Percentiles rank a stretch among this genome's conserved stretches.
phyloP scores from a whole-genome alignment of 2,329 filamentous ascomycete genomes.

The Alternaria hordeiaustralica region DNA sequence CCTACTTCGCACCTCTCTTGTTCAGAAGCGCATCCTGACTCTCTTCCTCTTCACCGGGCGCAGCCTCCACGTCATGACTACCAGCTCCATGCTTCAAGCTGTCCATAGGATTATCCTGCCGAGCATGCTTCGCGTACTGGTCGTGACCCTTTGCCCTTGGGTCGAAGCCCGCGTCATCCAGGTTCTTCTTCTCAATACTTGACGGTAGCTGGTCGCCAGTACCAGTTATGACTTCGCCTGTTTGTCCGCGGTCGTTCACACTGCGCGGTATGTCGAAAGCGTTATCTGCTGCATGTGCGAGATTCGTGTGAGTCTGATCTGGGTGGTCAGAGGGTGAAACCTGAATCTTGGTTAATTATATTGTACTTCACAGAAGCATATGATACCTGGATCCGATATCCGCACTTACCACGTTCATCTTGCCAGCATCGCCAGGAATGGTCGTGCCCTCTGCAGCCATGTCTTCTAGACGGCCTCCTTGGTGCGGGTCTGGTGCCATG shows the following conservation, averaged over 20 bases:
- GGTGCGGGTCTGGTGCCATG: slow-evolving; percentile 34
- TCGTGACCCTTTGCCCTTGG: slow-evolving; percentile 32
- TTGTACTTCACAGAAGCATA: neutral
- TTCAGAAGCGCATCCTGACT: slow-evolving; percentile 32
- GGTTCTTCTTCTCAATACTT: slow-evolving; percentile 41
- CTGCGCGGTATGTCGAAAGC: slow-evolving; percentile 54
- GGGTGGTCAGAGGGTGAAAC: slow-evolving; percentile 59
- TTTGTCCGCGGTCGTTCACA: slow-evolving; percentile 39
- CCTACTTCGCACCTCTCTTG: slow-evolving; percentile 30
- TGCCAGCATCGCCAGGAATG: slow-evolving; percentile 56
- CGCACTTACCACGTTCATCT: slow-evolving; percentile 37
- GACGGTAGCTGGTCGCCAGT: slow-evolving; percentile 41
- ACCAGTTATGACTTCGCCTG: slow-evolving; percentile 45
- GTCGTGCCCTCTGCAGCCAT: slow-evolving; percentile 46
- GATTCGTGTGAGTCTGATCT: slow-evolving; percentile 52
- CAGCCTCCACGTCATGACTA: slow-evolving; percentile 28
- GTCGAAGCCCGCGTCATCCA: slow-evolving; percentile 31
- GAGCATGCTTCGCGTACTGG: slow-evolving; percentile 30
- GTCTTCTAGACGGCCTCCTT: slow-evolving; percentile 45
- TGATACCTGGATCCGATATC: neutral
- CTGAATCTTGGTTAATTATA: slow-evolving; percentile 13
- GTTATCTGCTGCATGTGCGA: slow-evolving; percentile 57
- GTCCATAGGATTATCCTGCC: slow-evolving; percentile 22
- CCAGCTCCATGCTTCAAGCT: slow-evolving; percentile 20
- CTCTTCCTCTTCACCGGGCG: slow-evolving; percentile 36